A percentile compares a stretch with the other conserved stretches of the same genome.
Evolutionary conservation across 1,284 basidiomycete genomes (phyloP).

Genomic region (Veloboletus limbatus): DNA sequence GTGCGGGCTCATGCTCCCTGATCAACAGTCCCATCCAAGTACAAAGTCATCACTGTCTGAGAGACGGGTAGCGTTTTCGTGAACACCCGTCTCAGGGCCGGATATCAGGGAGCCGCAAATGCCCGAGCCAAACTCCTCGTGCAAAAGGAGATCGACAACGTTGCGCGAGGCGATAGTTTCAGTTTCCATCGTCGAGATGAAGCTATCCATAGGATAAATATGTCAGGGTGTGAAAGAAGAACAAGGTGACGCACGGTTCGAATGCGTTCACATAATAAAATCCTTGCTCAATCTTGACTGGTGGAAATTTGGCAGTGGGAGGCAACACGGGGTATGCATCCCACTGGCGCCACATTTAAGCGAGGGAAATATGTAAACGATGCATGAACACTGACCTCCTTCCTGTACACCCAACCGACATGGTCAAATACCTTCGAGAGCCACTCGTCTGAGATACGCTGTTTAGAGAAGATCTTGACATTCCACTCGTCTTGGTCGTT

Average conservation of each 20-base stretch:
- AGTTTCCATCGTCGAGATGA: slow-evolving; percentile 90
- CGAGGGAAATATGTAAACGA: not conserved
- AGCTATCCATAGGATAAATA: slow-evolving; percentile 40
- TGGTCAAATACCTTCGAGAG: slow-evolving; percentile 65
- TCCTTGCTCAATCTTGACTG: slow-evolving; percentile 70
- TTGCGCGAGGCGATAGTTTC: slow-evolving; percentile 84
- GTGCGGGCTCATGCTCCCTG: not conserved
- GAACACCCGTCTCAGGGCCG: slow-evolving; percentile 9
- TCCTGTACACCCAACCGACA: slow-evolving; percentile 81
- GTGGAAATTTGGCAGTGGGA: slow-evolving; percentile 69
- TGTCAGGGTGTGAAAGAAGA: slow-evolving; percentile 7
- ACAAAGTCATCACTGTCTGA: slow-evolving; percentile 45
- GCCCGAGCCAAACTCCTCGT: slow-evolving; percentile 61
- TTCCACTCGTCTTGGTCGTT: slow-evolving; percentile 51
- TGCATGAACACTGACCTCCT: slow-evolving; percentile 52
- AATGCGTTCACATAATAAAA: slow-evolving; percentile 90
- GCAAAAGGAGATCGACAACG: slow-evolving; percentile 72
- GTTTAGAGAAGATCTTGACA: slow-evolving; percentile 86
- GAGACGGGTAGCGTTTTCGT: slow-evolving; percentile 15
- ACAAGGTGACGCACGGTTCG: slow-evolving; percentile 60
- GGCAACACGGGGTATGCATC: slow-evolving; percentile 73
- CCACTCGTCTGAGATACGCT: slow-evolving; percentile 64
- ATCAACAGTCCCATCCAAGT: slow-evolving; percentile 65
- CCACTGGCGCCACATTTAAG: slow-evolving; percentile 48
- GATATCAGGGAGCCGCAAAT: slow-evolving; percentile 50